Percentiles rank a stretch among this genome's conserved stretches.
Conservation (phyloP, 345 rosid species). For the Boechera stricta region DNA sequence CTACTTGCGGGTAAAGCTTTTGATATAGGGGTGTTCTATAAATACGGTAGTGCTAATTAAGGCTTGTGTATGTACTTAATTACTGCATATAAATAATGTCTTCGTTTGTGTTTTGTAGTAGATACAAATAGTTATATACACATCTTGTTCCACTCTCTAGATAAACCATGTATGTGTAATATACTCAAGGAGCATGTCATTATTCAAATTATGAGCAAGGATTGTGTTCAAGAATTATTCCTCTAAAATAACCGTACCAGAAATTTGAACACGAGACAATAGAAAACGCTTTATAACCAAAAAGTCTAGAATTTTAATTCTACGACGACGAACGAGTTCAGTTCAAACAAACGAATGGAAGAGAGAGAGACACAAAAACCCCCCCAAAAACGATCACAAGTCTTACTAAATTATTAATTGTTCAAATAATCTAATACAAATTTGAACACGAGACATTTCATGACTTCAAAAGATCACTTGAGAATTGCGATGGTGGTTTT, state of each 20-base stretch:
- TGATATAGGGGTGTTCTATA: conserved; percentile 25
- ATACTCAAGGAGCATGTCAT: conserved; percentile 2
- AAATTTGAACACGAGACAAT: not conserved
- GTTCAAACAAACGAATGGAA: not conserved
- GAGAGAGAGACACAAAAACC: not conserved
- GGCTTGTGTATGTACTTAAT: not conserved
- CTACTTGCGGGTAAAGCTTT: conserved; percentile 23
- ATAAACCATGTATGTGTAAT: conserved; percentile 1
- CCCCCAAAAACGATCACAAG: no score
- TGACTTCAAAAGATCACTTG: not conserved
- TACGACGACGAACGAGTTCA: not conserved
- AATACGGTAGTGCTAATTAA: not conserved
- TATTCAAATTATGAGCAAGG: conserved; percentile 2
- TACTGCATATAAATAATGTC: conserved; percentile 22
- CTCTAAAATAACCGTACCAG: not conserved
- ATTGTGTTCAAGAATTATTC: not conserved
- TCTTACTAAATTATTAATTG: no score
- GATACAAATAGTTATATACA: conserved; percentile 16
- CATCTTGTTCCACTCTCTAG: conserved; percentile 11
- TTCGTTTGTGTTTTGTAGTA: conserved; percentile 23
- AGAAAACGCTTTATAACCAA: not conserved
- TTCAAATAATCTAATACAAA: not conserved
- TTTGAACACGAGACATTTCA: no score
- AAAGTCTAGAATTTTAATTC: not conserved
- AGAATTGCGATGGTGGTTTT: not conserved